Percentiles rank a stretch among this genome's conserved stretches.
Conservation (phyloP, 768 basidiomycete species). For the Fistulinella prunicolor region DNA sequence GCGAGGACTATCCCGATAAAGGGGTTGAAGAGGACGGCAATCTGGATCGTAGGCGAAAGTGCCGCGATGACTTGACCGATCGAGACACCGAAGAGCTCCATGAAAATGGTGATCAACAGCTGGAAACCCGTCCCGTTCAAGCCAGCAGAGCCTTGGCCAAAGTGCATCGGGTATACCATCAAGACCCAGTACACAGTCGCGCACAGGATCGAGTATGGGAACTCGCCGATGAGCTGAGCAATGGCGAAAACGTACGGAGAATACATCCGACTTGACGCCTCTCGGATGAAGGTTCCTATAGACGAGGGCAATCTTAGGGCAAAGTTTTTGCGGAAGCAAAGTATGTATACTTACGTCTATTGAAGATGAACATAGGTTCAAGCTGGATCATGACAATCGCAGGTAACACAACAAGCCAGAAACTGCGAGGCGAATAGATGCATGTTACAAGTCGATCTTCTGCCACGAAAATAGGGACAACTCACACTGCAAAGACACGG, state of each 20-base stretch:
- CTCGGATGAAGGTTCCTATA: constrained; percentile 43
- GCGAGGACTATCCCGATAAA: constrained; percentile 63
- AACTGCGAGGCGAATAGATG: too few species aligned
- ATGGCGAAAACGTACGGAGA: constrained; percentile 83
- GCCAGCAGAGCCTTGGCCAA: constrained; percentile 60
- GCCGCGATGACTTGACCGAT: constrained; percentile 74
- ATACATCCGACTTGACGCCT: constrained; percentile 83
- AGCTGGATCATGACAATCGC: constrained; percentile 69
- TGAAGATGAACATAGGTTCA: constrained; percentile 79
- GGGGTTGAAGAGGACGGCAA: constrained; percentile 80
- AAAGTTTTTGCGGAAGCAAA: constrained; percentile 15
- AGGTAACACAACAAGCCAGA: constrained; percentile 66
- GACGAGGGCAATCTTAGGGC: not conserved
- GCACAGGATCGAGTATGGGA: constrained; percentile 72
- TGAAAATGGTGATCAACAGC: constrained; percentile 64
- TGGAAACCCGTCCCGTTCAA: constrained; percentile 68
- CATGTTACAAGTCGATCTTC: not conserved
- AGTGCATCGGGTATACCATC: constrained; percentile 70
- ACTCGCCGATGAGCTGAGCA: constrained; percentile 76
- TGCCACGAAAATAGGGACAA: not conserved
- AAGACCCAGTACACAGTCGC: constrained; percentile 72
- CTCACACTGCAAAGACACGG: constrained; percentile 75
- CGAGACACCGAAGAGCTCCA: constrained; percentile 70
- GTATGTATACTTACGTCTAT: constrained; percentile 46
- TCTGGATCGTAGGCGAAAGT: constrained; percentile 70